A percentile compares a stretch with the other conserved stretches of the same genome.
Conservation (phyloP, 352 stramenopile genomes). For the Pythium volutum region DNA sequence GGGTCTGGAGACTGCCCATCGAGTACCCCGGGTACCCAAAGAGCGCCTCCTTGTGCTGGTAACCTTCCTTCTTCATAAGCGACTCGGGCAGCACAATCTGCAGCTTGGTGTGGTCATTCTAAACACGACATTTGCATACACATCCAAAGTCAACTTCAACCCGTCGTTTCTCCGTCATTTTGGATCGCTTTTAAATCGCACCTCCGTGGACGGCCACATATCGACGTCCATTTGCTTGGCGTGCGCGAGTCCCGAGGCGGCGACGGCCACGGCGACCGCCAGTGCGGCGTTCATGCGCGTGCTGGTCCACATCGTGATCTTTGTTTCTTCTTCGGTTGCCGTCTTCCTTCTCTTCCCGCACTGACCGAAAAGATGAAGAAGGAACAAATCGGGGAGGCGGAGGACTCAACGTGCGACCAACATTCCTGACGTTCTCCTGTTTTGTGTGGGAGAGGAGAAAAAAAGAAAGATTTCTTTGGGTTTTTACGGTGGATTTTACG, state of each 20-base stretch:
- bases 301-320: constrained; percentile 20
- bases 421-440: no score
- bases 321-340: no score
- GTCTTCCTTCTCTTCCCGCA: constrained; percentile 2
- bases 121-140: background rate
- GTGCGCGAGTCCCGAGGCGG: constrained; percentile 18
- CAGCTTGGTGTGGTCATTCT: constrained; percentile 88
- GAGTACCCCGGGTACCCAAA: constrained; percentile 96
- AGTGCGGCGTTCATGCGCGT: constrained; percentile 11
- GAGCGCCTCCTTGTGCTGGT: constrained; percentile 95
- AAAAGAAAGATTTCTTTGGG: constrained; percentile 24
- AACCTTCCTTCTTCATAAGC: constrained; percentile 92
- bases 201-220: constrained; percentile 79
- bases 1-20: constrained; percentile 77
- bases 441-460: constrained; percentile 13
- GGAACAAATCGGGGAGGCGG: no score
- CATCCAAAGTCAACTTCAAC: constrained; percentile 20
- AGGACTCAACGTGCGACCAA: constrained; percentile 20
- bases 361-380: constrained; percentile 10
- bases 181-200: constrained; percentile 18
- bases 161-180: background rate
- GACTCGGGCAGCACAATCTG: constrained; percentile 85
- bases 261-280: constrained; percentile 23
- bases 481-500: constrained; percentile 22
- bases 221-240: constrained; percentile 72